These are phyloP conservation scores for Avena atlantica DNA, from an alignment of 176 grass and related monocot genomes.

Conservation along the genomic window DNA sequence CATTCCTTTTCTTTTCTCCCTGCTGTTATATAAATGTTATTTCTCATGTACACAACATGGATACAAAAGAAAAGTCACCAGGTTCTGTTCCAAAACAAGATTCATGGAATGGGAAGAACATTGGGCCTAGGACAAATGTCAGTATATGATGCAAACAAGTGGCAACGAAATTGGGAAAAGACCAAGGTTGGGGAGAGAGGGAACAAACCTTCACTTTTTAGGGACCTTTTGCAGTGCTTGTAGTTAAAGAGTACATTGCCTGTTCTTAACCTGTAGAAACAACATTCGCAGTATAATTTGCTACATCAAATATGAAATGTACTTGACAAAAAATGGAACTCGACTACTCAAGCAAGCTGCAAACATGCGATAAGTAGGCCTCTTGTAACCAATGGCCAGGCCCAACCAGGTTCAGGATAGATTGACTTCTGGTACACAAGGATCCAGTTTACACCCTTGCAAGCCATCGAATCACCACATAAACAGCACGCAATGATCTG, in stretches of 20 bases:
- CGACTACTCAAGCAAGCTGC: not conserved
- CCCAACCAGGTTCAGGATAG: not conserved
- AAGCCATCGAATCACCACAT: not conserved
- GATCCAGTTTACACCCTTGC: not conserved
- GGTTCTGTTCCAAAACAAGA: slow-evolving; percentile 15
- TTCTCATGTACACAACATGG: not conserved
- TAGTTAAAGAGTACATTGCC: slow-evolving; percentile 92
- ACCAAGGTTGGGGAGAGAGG: slow-evolving; percentile 10
- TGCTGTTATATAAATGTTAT: not conserved
- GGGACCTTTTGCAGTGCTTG: slow-evolving; percentile 70
- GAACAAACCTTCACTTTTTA: slow-evolving; percentile 75
- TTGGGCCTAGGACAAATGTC: not conserved
- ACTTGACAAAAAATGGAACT: slow-evolving; percentile 21
- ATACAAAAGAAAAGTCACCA: not conserved
- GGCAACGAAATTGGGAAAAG: slow-evolving; percentile 13
- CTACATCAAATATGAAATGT: slow-evolving; percentile 17
- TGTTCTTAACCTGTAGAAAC: slow-evolving; percentile 61
- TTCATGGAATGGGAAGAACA: not conserved
- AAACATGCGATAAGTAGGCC: slow-evolving; percentile 1
- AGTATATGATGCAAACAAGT: slow-evolving; percentile 25
- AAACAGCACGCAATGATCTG: not conserved
- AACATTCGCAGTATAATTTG: slow-evolving; percentile 26
- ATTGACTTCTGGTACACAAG: not conserved
- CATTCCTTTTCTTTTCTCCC: not conserved
- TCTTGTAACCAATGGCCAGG: not conserved